Percentiles rank a stretch among this genome's conserved stretches.
Conservation (phyloP, 805 yeast species). For the Candida vaughaniae region DNA sequence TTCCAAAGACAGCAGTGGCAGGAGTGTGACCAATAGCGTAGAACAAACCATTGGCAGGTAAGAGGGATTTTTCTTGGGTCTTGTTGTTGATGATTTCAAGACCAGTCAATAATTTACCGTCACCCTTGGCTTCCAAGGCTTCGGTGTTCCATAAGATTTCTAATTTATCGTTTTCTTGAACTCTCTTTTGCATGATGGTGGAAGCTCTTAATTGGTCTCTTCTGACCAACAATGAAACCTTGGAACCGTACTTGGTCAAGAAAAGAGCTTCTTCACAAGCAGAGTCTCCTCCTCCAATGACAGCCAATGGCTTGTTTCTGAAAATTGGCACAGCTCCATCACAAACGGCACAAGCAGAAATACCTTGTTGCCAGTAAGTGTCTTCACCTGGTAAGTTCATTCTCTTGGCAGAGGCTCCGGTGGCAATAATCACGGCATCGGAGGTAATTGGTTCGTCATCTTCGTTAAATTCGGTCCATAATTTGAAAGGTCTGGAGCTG, state of each 20-base stretch:
- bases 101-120: conserved; percentile 75
- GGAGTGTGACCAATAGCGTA: conserved; percentile 98
- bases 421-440: conserved; percentile 89
- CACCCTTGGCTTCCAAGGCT: conserved; percentile 87
- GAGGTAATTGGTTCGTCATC: conserved; percentile 88
- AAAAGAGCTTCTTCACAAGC: conserved; percentile 99
- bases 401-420: conserved; percentile 98
- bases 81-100: conserved; percentile 68
- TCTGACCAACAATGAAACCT: conserved; percentile 91
- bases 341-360: conserved; percentile 99
- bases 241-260: conserved; percentile 95
- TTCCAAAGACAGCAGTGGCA: conserved; percentile 79
- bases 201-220: conserved; percentile 95
- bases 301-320: conserved; percentile 97
- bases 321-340: conserved; percentile 99
- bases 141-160: conserved; percentile 88
- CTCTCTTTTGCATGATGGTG: conserved; percentile 95
- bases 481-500: conserved; percentile 85
- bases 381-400: conserved; percentile 95
- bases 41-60: conserved; percentile 87
- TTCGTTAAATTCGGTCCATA: conserved; percentile 95
- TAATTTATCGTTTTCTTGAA: conserved; percentile 75
- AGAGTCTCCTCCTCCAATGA: conserved; percentile 98
- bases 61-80: conserved; percentile 65
- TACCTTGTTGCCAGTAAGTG: conserved; percentile 98